These are phyloP conservation scores for Cyberlindnera misumaiensis DNA, from an alignment of 805 yeast genomes.

Conservation along the genomic window DNA sequence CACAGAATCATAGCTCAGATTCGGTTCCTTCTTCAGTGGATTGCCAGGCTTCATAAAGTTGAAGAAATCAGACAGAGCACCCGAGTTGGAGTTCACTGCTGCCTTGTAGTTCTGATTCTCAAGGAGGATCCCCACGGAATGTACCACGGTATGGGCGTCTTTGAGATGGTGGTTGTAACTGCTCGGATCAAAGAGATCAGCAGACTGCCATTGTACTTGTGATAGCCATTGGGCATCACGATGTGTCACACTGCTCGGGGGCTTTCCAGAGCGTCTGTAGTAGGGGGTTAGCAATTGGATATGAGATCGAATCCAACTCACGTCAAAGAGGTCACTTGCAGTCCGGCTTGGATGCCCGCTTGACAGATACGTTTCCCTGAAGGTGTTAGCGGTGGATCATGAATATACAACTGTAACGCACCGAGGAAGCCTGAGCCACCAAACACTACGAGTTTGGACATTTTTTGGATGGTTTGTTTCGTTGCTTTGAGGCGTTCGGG, in stretches of 20 bases:
- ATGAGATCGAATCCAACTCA: conserved; percentile 12
- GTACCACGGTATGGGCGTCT: conserved; percentile 64
- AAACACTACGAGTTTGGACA: conserved; percentile 49
- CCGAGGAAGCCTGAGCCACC: conserved; percentile 87
- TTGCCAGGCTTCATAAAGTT: conserved; percentile 45
- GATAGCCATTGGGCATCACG: conserved; percentile 41
- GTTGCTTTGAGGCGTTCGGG: too few relatives aligned
- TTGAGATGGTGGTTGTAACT: conserved; percentile 43
- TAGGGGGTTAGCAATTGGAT: conserved; percentile 1
- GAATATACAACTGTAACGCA: conserved; percentile 10
- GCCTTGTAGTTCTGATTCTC: conserved; percentile 66
- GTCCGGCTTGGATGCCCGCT: conserved; percentile 55
- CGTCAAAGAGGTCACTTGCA: conserved; percentile 62
- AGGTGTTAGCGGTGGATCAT: not conserved
- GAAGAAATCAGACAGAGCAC: conserved; percentile 29
- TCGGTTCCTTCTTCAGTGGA: conserved; percentile 41
- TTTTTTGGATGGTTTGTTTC: conserved; percentile 1
- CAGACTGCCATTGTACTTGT: conserved; percentile 59
- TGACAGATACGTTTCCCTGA: conserved; percentile 63
- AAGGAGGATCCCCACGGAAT: conserved; percentile 70
- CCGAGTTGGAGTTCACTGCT: conserved; percentile 26
- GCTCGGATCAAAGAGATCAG: conserved; percentile 60
- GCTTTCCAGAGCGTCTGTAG: conserved; percentile 44
- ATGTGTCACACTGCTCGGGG: conserved; percentile 30
- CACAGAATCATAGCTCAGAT: conserved; percentile 50